Evolutionary conservation across 306 rosid genomes (phyloP).

Genomic region (Quercus glauca): DNA sequence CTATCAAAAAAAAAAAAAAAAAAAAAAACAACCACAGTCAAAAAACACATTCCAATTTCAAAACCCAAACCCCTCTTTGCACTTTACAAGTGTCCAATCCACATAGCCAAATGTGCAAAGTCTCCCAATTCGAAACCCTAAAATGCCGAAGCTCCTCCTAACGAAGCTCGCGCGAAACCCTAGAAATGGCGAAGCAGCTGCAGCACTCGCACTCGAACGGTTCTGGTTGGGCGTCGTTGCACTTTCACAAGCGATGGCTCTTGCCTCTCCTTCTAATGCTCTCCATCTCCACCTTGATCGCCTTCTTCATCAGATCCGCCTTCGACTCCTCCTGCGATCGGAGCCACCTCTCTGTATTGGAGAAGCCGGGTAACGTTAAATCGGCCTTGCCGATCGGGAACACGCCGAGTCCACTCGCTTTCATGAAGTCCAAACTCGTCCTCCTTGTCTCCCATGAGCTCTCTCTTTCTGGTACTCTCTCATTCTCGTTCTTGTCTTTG

Average conservation of each 20-base stretch:
- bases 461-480: constrained; percentile 63
- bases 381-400: constrained; percentile 17
- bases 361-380: constrained; percentile 23
- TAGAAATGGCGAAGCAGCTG: constrained; percentile 40
- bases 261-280: constrained; percentile 48
- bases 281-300: constrained; percentile 59
- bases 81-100: neutral
- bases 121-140: constrained; percentile 22
- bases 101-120: constrained; percentile 28
- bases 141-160: neutral
- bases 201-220: constrained; percentile 16
- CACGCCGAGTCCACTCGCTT: constrained; percentile 46
- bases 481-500: neutral
- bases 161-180: neutral
- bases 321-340: constrained; percentile 52
- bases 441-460: constrained; percentile 83
- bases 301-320: constrained; percentile 48
- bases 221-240: constrained; percentile 36
- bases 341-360: neutral
- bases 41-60: neutral
- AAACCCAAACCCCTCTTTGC: neutral
- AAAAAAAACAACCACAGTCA: neutral
- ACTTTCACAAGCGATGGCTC: constrained; percentile 57
- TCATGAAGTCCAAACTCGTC: constrained; percentile 85
- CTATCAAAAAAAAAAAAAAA: too few relatives aligned